Conservation (phyloP, 257 asterid species). For the Linaria vulgaris region DNA sequence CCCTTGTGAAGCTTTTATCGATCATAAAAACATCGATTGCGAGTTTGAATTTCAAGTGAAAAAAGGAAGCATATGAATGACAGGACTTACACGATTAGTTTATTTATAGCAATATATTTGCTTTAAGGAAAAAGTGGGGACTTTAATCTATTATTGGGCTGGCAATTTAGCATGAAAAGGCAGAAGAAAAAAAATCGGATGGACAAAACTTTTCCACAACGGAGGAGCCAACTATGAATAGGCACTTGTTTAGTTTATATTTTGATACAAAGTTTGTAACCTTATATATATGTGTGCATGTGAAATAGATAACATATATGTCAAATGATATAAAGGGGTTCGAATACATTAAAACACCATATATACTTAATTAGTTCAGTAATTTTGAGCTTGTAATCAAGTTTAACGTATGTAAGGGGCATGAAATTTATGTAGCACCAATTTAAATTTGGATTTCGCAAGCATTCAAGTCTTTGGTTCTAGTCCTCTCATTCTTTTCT, state of each 20-base stretch:
- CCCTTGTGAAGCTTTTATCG: slow-evolving; percentile 40
- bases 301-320: too few relatives aligned
- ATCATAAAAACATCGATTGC: slow-evolving; percentile 44
- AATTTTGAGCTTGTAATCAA: too few relatives aligned
- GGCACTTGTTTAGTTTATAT: slow-evolving; percentile 1
- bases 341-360: too few relatives aligned
- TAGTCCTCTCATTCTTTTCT: too few relatives aligned
- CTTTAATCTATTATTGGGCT: slow-evolving; percentile 35
- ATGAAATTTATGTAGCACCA: too few relatives aligned
- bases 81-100: neutral
- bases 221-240: slow-evolving; percentile 20
- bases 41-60: slow-evolving; percentile 35
- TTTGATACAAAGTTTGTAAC: neutral
- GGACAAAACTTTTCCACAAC: slow-evolving; percentile 12
- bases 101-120: slow-evolving; percentile 29
- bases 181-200: slow-evolving; percentile 19
- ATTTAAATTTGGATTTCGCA: too few relatives aligned
- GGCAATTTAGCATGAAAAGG: slow-evolving; percentile 4
- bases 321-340: too few relatives aligned
- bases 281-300: too few relatives aligned
- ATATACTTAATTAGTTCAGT: too few relatives aligned
- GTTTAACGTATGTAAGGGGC: too few relatives aligned
- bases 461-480: too few relatives aligned
- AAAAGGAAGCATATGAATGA: slow-evolving; percentile 6
- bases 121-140: slow-evolving; percentile 17